Conservation (phyloP, 176 grass and related monocot genomes). For the Musa schizocarpa region DNA sequence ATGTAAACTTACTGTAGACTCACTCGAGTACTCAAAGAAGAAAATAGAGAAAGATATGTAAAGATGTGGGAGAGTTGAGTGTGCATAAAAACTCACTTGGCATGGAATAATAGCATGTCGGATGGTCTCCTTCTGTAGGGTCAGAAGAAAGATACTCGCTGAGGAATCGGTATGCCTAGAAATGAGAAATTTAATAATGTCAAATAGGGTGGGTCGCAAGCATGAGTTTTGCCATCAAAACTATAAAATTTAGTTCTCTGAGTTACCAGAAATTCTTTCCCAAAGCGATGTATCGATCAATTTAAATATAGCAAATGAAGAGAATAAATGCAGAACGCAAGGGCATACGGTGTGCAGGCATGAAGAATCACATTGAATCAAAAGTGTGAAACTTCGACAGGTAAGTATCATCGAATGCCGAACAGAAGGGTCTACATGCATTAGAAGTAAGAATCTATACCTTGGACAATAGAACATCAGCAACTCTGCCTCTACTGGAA, state of each 20-base stretch:
- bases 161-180: background rate
- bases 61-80: background rate
- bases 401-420: background rate
- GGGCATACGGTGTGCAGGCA: background rate
- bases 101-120: background rate
- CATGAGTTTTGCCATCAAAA: background rate
- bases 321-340: background rate
- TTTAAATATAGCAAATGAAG: background rate
- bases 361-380: background rate
- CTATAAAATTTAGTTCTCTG: background rate
- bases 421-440: background rate
- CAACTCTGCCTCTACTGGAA: background rate
- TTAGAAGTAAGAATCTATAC: background rate
- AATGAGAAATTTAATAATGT: background rate
- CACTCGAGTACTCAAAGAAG: background rate
- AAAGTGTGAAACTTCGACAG: background rate
- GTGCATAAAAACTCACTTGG: background rate
- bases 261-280: background rate
- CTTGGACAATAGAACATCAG: background rate
- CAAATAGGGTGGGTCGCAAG: background rate
- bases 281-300: background rate
- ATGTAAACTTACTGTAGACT: background rate
- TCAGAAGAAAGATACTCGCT: background rate
- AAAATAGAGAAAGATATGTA: background rate
- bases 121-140: background rate